These are phyloP conservation scores for Ustilago bromivora DNA, from an alignment of 1,284 basidiomycete species.

Conservation along the genomic window DNA sequence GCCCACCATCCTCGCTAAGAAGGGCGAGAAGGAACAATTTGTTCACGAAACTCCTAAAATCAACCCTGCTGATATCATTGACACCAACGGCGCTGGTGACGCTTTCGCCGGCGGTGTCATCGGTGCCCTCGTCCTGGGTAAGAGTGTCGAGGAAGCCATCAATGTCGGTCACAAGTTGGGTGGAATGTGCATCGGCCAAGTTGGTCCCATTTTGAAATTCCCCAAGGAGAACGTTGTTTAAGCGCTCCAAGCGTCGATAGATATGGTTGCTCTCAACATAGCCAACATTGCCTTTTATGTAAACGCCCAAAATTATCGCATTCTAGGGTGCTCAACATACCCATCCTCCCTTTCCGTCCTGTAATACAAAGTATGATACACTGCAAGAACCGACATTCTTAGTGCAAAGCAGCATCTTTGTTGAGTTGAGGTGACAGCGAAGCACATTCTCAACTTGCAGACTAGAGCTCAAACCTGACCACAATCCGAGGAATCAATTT, in stretches of 20 bases:
- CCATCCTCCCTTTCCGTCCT: slow-evolving; percentile 5
- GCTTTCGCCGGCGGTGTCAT: slow-evolving; percentile 98
- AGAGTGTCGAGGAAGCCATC: slow-evolving; percentile 82
- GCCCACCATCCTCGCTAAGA: slow-evolving; percentile 82
- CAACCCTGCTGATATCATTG: slow-evolving; percentile 75
- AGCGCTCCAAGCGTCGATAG: slow-evolving; percentile 7
- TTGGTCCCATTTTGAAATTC: slow-evolving; percentile 72
- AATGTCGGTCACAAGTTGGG: slow-evolving; percentile 90
- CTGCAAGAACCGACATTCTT: neutral
- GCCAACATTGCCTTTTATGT: slow-evolving; percentile 17
- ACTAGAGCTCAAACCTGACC: too few relatives aligned
- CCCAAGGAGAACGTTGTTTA: slow-evolving; percentile 64
- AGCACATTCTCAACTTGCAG: too few relatives aligned
- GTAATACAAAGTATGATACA: slow-evolving; percentile 16
- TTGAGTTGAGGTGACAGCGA: too few relatives aligned
- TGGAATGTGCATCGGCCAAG: slow-evolving; percentile 86
- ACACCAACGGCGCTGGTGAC: slow-evolving; percentile 99
- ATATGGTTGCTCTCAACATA: slow-evolving; percentile 36
- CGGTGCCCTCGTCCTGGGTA: slow-evolving; percentile 85
- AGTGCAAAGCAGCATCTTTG: too few relatives aligned
- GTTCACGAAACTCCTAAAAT: slow-evolving; percentile 72
- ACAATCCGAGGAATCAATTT: neutral
- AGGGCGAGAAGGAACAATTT: slow-evolving; percentile 73
- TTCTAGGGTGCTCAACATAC: slow-evolving; percentile 56
- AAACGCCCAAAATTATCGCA: slow-evolving; percentile 12